Conservation (phyloP, 805 yeast genomes). For the Saccharomycopsis malanga region DNA sequence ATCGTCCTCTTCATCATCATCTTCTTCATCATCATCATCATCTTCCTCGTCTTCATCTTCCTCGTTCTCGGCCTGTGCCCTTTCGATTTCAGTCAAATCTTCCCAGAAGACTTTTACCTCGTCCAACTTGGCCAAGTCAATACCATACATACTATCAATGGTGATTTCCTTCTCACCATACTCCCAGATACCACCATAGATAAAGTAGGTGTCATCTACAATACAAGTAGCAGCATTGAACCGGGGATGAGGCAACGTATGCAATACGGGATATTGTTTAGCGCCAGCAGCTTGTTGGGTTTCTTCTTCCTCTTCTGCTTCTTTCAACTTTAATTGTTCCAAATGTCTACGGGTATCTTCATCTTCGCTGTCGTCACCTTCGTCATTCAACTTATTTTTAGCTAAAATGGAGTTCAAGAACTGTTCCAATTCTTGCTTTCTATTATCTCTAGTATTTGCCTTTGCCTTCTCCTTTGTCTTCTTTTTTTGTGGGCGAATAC, state of each 20-base stretch:
- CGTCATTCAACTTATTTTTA: conserved; percentile 63
- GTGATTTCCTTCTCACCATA: conserved; percentile 77
- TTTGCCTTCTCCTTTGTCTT: conserved; percentile 42
- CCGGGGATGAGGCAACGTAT: conserved; percentile 76
- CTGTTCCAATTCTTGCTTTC: conserved; percentile 78
- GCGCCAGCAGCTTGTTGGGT: conserved; percentile 33
- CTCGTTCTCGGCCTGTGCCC: conserved; percentile 53
- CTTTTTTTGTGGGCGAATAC: conserved; percentile 56
- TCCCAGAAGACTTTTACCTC: conserved; percentile 91
- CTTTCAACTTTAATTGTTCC: conserved; percentile 33
- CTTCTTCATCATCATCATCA: conserved; percentile 66
- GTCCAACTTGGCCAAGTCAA: conserved; percentile 80
- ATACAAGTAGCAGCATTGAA: conserved; percentile 84
- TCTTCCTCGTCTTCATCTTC: conserved; percentile 53
- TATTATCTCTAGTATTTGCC: conserved; percentile 33
- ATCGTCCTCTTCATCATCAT: conserved; percentile 50
- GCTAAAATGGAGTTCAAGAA: conserved; percentile 66
- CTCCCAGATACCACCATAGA: conserved; percentile 90
- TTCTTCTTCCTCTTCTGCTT: conserved; percentile 29
- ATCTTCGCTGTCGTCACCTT: conserved; percentile 34
- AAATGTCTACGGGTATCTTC: conserved; percentile 29
- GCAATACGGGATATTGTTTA: conserved; percentile 49
- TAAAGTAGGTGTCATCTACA: conserved; percentile 72
- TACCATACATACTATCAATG: conserved; percentile 77
- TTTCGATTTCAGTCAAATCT: conserved; percentile 52